Conservation (phyloP, 2,329 filamentous ascomycete species). For the Calonectria fujianensis region DNA sequence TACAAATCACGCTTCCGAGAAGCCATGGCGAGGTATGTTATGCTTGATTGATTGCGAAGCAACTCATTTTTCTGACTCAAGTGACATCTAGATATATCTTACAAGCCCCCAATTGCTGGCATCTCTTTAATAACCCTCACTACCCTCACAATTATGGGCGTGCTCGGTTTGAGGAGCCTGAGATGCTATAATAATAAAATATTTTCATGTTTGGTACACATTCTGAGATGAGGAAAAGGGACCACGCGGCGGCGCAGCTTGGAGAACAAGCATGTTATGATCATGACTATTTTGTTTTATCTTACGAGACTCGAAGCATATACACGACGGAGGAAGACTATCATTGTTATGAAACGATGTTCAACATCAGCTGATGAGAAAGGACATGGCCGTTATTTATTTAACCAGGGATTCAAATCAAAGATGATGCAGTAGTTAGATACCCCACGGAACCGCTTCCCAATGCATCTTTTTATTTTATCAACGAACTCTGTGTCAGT, state of each 20-base stretch:
- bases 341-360: constrained; percentile 19
- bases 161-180: constrained; percentile 64
- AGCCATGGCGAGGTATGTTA: constrained; percentile 91
- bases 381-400: constrained; percentile 6
- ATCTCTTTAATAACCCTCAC: constrained; percentile 75
- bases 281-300: constrained; percentile 22
- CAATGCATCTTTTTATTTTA: not conserved
- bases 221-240: constrained; percentile 8
- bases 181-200: constrained; percentile 52
- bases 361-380: constrained; percentile 20
- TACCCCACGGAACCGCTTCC: constrained; percentile 43
- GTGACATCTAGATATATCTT: constrained; percentile 76
- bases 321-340: constrained; percentile 9
- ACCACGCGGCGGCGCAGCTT: not conserved
- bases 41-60: not conserved
- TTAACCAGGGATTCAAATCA: constrained; percentile 9
- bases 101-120: constrained; percentile 85
- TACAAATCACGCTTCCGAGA: constrained; percentile 97
- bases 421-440: constrained; percentile 40
- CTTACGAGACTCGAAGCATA: constrained; percentile 18
- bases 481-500: not conserved
- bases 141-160: constrained; percentile 61
- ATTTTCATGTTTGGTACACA: not conserved
- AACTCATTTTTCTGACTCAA: constrained; percentile 37
- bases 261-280: constrained; percentile 8